Percentiles rank a stretch among this genome's conserved stretches.
These are phyloP conservation scores for Butyriboletus regius DNA, from an alignment of 1,284 basidiomycete genomes.

Conservation along the genomic window DNA sequence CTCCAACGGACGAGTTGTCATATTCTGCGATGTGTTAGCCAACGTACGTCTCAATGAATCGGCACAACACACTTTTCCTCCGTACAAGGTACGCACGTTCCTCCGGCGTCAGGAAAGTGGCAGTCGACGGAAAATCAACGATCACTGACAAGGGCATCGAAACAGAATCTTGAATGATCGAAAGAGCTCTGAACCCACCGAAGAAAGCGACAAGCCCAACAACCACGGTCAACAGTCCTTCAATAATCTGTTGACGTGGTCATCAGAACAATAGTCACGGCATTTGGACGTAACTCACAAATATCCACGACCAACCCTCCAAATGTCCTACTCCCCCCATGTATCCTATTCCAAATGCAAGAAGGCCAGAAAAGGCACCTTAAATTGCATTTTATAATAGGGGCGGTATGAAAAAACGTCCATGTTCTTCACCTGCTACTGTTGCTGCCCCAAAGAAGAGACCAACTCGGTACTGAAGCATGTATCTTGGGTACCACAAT, in stretches of 20 bases:
- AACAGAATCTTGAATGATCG: neutral
- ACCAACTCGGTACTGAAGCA: constrained; percentile 34
- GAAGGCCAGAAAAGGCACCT: constrained; percentile 32
- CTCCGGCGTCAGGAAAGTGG: constrained; percentile 42
- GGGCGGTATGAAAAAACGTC: neutral
- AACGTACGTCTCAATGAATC: neutral
- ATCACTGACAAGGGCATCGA: constrained; percentile 29
- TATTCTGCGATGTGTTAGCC: constrained; percentile 30
- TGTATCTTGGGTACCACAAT: constrained; percentile 34
- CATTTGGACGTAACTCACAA: constrained; percentile 19
- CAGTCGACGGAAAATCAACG: constrained; percentile 45
- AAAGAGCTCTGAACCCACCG: constrained; percentile 15
- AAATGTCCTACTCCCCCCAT: constrained; percentile 26
- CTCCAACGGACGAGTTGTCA: constrained; percentile 59
- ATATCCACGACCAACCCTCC: constrained; percentile 36
- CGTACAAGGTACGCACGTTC: constrained; percentile 42
- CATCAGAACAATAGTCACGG: neutral
- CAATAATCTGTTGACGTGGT: constrained; percentile 33
- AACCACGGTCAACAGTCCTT: constrained; percentile 36
- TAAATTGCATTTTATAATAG: constrained; percentile 17
- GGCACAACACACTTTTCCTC: constrained; percentile 46
- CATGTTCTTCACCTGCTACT: constrained; percentile 15
- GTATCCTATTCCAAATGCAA: constrained; percentile 26
- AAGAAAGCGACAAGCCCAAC: constrained; percentile 30
- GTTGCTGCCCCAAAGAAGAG: constrained; percentile 36